Percentiles rank a stretch among this genome's conserved stretches.
Conservation (phyloP, 2,329 filamentous ascomycete genomes). For the Trichoderma semiorbis region DNA sequence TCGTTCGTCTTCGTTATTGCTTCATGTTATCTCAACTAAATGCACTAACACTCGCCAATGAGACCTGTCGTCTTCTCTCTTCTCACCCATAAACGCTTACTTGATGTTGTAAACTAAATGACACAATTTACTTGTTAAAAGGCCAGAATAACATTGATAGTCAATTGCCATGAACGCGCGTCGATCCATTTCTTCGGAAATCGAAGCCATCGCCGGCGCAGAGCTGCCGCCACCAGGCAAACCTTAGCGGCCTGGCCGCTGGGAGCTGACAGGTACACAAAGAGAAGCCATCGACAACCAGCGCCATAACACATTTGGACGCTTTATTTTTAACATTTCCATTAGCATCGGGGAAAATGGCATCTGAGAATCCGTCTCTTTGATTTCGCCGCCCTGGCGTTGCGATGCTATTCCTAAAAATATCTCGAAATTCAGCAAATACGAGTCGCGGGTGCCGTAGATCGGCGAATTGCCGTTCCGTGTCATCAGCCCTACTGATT, state of each 20-base stretch:
- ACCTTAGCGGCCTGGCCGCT: not conserved
- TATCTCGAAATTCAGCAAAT: not conserved
- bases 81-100: not conserved
- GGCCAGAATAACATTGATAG: not conserved
- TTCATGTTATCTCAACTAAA: not conserved
- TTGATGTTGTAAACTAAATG: not conserved
- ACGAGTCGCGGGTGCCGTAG: not conserved
- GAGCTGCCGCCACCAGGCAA: not conserved
- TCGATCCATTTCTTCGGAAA: not conserved
- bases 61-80: not conserved
- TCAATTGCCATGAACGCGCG: not conserved
- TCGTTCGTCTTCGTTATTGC: not conserved
- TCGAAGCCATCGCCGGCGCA: not conserved
- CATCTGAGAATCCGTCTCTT: not conserved
- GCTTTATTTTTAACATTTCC: not conserved
- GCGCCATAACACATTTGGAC: not conserved
- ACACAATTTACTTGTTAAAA: not conserved
- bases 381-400: not conserved
- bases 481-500: not conserved
- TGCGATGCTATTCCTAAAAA: not conserved
- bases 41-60: not conserved
- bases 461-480: not conserved
- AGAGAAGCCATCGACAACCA: not conserved
- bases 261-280: not conserved
- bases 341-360: not conserved